phyloP scores from a whole-genome alignment of 2,329 filamentous ascomycete species.

The Scytalidium sp. region DNA sequence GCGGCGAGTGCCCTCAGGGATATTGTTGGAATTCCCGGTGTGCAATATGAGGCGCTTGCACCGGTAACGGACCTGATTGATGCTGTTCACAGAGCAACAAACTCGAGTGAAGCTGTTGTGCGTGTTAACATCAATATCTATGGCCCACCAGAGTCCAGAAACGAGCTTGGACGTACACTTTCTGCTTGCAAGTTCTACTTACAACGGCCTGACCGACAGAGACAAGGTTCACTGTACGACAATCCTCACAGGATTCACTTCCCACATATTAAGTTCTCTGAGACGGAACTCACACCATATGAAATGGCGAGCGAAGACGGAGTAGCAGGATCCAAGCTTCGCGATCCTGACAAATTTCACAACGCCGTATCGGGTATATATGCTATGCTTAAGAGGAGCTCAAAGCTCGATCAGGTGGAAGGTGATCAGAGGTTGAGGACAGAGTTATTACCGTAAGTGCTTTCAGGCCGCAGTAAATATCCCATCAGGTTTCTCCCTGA shows the following conservation, averaged over 20 bases:
- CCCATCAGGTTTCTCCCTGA: too few relatives aligned
- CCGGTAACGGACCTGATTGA: constrained; percentile 2
- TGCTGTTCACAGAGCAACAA: constrained; percentile 6
- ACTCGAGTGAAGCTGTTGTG: constrained; percentile 6
- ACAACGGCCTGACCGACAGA: constrained; percentile 6
- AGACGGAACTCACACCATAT: too few relatives aligned
- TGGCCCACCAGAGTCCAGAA: background rate
- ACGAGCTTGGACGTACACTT: constrained; percentile 1
- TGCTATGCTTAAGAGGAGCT: constrained; percentile 7
- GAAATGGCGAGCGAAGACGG: too few relatives aligned
- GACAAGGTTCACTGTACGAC: constrained; percentile 3
- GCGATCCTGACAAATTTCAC: constrained; percentile 4
- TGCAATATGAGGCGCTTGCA: constrained; percentile 7
- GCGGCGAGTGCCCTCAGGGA: constrained; percentile 2
- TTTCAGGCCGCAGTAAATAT: background rate
- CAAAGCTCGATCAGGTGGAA: constrained; percentile 6
- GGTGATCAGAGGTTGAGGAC: constrained; percentile 6
- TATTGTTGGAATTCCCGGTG: constrained; percentile 1
- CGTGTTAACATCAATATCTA: constrained; percentile 9
- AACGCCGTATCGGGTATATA: constrained; percentile 9
- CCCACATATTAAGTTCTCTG: background rate
- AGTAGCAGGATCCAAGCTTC: background rate
- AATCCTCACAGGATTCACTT: constrained; percentile 8
- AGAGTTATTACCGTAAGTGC: constrained; percentile 7
- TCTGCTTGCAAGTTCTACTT: constrained; percentile 6